A percentile compares a stretch with the other conserved stretches of the same genome.
Conservation (phyloP, 192 early-diverging fungal species). For the Thamnidium elegans region DNA sequence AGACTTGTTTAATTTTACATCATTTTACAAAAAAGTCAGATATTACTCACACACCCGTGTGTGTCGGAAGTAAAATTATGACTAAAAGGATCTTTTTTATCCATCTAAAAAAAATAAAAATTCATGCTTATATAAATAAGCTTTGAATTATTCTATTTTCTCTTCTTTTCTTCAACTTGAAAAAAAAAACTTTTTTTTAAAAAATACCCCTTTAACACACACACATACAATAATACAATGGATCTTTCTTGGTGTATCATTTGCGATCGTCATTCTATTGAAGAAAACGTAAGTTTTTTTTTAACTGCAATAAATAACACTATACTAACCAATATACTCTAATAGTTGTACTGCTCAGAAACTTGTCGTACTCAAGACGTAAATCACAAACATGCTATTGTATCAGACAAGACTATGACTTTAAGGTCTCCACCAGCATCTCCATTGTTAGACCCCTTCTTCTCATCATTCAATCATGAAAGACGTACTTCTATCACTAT, state of each 20-base stretch:
- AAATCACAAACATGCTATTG: neutral
- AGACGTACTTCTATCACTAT: constrained; percentile 15
- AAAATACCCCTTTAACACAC: too few relatives aligned
- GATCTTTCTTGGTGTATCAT: constrained; percentile 21
- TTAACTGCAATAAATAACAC: neutral
- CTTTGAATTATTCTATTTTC: too few relatives aligned
- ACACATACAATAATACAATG: neutral
- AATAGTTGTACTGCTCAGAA: constrained; percentile 12
- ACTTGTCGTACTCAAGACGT: constrained; percentile 14
- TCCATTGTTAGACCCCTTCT: constrained; percentile 8
- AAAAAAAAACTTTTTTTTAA: too few relatives aligned
- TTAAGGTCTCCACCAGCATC: constrained; percentile 6
- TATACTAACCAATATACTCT: neutral
- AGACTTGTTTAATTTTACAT: too few relatives aligned
- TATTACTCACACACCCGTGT: too few relatives aligned
- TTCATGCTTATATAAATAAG: too few relatives aligned
- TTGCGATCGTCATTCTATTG: constrained; percentile 9
- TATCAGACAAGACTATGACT: neutral
- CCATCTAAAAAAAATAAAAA: too few relatives aligned
- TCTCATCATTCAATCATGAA: constrained; percentile 9
- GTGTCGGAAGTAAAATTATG: too few relatives aligned
- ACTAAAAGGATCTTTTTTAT: too few relatives aligned
- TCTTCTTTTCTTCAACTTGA: too few relatives aligned
- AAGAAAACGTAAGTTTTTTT: constrained; percentile 9
- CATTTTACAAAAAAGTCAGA: too few relatives aligned